phyloP scores from a whole-genome alignment of 2,329 filamentous ascomycete species.

The Sphaerulina musiva region DNA sequence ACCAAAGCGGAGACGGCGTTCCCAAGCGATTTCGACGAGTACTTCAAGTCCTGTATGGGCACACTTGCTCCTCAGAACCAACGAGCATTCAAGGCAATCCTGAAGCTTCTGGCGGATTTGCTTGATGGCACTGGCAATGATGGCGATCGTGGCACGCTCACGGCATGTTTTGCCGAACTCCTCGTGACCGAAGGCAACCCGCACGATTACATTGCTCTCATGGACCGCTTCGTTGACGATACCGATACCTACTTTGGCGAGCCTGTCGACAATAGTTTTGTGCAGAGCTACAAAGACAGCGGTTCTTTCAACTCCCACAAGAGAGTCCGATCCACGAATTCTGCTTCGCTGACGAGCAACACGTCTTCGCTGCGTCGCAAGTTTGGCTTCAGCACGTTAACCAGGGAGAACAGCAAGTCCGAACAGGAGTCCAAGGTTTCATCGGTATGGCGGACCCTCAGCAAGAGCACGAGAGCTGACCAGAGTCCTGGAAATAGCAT shows the following conservation, averaged over 20 bases:
- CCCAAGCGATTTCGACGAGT: conserved; percentile 62
- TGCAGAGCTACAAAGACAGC: conserved; percentile 20
- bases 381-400: conserved; percentile 67
- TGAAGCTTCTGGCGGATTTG: conserved; percentile 79
- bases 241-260: conserved; percentile 83
- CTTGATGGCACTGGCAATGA: conserved; percentile 88
- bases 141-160: conserved; percentile 80
- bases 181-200: conserved; percentile 71
- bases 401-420: conserved; percentile 72
- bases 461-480: conserved; percentile 63
- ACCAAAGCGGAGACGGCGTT: conserved; percentile 55
- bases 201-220: conserved; percentile 76
- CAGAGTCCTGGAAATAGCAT: conserved; percentile 57
- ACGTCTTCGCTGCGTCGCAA: conserved; percentile 77
- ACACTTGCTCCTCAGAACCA: conserved; percentile 55
- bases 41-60: conserved; percentile 48
- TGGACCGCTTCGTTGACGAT: conserved; percentile 84
- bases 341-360: conserved; percentile 75
- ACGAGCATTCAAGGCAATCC: conserved; percentile 73
- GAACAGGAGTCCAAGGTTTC: conserved; percentile 62
- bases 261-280: conserved; percentile 28
- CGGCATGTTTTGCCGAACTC: conserved; percentile 80
- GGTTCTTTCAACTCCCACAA: conserved; percentile 34
- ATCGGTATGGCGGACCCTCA: conserved; percentile 80
- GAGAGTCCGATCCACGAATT: conserved; percentile 55